A percentile compares a stretch with the other conserved stretches of the same genome.
These are phyloP conservation scores for Suillus decipiens DNA, from an alignment of 768 basidiomycete genomes.

Conservation along the genomic window DNA sequence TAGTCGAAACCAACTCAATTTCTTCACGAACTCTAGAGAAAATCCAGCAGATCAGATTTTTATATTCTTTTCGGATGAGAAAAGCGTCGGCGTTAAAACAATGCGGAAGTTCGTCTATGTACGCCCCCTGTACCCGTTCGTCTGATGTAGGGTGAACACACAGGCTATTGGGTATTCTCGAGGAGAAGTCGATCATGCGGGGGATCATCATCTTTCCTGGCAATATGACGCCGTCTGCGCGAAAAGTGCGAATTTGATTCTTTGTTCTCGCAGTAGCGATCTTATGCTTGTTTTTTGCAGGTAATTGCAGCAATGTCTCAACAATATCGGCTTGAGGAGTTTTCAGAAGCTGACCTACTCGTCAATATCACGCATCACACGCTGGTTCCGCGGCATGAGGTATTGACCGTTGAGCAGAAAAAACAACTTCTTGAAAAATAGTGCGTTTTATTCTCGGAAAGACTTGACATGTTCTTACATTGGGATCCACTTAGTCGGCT, in stretches of 20 bases:
- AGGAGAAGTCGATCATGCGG: constrained; percentile 86
- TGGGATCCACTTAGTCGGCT: constrained; percentile 64
- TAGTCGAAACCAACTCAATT: constrained; percentile 88
- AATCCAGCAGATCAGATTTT: constrained; percentile 83
- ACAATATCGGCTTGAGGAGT: constrained; percentile 90
- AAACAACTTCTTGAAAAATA: constrained; percentile 86
- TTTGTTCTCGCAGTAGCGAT: neutral
- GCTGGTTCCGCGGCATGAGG: constrained; percentile 90
- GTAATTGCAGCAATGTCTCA: constrained; percentile 89
- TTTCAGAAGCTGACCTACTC: constrained; percentile 92
- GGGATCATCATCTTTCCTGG: constrained; percentile 96
- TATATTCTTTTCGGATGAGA: constrained; percentile 94
- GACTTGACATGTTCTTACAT: constrained; percentile 10
- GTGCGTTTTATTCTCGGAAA: constrained; percentile 52
- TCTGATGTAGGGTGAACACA: constrained; percentile 5
- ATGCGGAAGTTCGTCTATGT: constrained; percentile 83
- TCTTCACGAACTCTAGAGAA: constrained; percentile 75
- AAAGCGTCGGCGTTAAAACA: constrained; percentile 93
- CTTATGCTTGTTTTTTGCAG: constrained; percentile 41
- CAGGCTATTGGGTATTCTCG: constrained; percentile 87
- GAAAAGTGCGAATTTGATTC: constrained; percentile 62
- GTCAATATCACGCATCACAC: constrained; percentile 98
- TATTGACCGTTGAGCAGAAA: constrained; percentile 86
- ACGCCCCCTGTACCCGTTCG: neutral
- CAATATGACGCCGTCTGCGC: constrained; percentile 95